These are phyloP conservation scores for Cucurbita maxima DNA, from an alignment of 306 rosid genomes.

Conservation along the genomic window DNA sequence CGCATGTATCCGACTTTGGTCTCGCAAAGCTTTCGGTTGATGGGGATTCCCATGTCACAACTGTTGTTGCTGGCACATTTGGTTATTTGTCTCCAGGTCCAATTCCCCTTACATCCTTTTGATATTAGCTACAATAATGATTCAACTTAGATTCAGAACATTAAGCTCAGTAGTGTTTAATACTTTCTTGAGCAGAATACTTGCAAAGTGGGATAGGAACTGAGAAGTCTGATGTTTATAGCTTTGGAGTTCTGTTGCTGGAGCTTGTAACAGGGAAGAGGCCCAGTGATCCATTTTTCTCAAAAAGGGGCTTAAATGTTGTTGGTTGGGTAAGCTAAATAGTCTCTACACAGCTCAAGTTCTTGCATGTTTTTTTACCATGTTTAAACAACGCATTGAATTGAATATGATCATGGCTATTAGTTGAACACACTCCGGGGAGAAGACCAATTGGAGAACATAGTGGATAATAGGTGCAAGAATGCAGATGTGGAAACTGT, in stretches of 20 bases:
- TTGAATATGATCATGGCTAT: background rate
- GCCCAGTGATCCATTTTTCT: conserved; percentile 85
- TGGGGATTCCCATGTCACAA: conserved; percentile 85
- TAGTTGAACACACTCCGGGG: conserved; percentile 64
- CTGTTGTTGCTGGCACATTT: conserved; percentile 97
- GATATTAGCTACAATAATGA: background rate
- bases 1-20: conserved; percentile 82
- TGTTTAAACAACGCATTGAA: background rate
- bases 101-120: background rate
- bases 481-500: conserved; percentile 55
- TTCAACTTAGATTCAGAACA: background rate
- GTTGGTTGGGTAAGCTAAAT: conserved; percentile 84
- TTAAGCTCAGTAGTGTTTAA: background rate
- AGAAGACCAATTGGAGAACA: conserved; percentile 57
- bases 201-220: conserved; percentile 95
- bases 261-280: conserved; percentile 98
- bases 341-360: conserved; percentile 2
- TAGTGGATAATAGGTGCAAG: conserved; percentile 60
- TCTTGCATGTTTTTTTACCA: background rate
- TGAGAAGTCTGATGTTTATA: conserved; percentile 85
- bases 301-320: conserved; percentile 65
- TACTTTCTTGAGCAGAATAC: conserved; percentile 40
- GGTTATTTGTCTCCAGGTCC: conserved; percentile 95
- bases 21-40: conserved; percentile 90
- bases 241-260: conserved; percentile 78